Percentiles rank a stretch among this genome's conserved stretches.
These are phyloP conservation scores for Naegleria lovaniensis DNA, from an alignment of 208 protist genomes.

Conservation along the genomic window DNA sequence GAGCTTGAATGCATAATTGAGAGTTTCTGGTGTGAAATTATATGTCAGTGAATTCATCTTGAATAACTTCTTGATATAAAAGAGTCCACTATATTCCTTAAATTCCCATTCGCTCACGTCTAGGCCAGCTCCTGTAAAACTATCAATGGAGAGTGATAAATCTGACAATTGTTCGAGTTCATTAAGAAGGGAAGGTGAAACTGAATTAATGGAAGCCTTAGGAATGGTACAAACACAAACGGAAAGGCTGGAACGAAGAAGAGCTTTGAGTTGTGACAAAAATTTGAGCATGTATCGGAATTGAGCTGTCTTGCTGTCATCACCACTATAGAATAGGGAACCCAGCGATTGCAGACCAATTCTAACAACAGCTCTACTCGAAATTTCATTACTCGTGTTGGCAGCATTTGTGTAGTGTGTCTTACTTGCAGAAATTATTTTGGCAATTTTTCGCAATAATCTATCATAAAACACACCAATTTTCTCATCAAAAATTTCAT, in stretches of 20 bases:
- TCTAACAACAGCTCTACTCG: background rate
- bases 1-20: slow-evolving; percentile 18
- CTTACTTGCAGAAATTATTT: background rate
- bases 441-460: background rate
- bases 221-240: background rate
- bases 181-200: background rate
- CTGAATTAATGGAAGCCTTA: background rate
- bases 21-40: slow-evolving; percentile 5
- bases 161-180: background rate
- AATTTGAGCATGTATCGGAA: background rate
- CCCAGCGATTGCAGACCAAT: background rate
- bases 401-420: background rate
- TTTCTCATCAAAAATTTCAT: background rate
- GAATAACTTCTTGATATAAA: background rate
- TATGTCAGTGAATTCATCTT: slow-evolving; percentile 13
- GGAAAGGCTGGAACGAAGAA: background rate
- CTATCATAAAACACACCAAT: background rate
- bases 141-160: background rate
- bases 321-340: background rate
- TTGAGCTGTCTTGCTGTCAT: background rate
- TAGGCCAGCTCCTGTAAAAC: background rate
- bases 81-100: background rate
- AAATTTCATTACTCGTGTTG: background rate
- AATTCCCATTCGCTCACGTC: slow-evolving; percentile 2
- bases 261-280: background rate